phyloP scores from a whole-genome alignment of 23 red algal species.

The Gracilariopsis chorda region DNA sequence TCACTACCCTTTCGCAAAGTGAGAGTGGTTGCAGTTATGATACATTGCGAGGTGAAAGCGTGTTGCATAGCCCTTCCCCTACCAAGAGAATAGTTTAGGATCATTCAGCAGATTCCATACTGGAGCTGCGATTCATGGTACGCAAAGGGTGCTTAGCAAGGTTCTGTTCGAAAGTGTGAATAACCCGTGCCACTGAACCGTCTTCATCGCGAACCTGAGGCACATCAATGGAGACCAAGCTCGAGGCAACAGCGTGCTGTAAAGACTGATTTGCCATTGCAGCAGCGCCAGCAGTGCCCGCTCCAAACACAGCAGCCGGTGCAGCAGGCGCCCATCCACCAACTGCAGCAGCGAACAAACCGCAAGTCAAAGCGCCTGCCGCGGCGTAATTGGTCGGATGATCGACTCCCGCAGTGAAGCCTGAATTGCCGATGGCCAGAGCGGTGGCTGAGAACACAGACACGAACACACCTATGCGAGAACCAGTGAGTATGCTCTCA shows the following conservation, averaged over 20 bases:
- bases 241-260: not conserved
- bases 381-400: constrained; percentile 26
- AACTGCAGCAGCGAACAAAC: constrained; percentile 47
- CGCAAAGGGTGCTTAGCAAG: not conserved
- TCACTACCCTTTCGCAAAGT: too few species aligned
- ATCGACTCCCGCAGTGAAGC: not conserved
- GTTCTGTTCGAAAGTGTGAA: not conserved
- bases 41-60: too few species aligned
- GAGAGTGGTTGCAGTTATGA: too few species aligned
- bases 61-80: too few species aligned
- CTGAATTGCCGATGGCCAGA: not conserved
- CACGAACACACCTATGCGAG: constrained; percentile 45
- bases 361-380: constrained; percentile 51
- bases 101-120: not conserved
- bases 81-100: too few species aligned
- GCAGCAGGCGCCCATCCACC: constrained; percentile 13
- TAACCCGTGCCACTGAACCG: not conserved
- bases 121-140: not conserved
- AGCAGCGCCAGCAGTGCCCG: constrained; percentile 8
- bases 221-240: not conserved
- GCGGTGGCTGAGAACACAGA: constrained; percentile 39
- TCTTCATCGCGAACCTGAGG: not conserved
- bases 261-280: constrained; percentile 3
- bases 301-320: constrained; percentile 40
- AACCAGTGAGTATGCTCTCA: constrained; percentile 36